Evolutionary conservation across 1,139 yeast genomes (phyloP).

Genomic region (Magnusiomyces magnusii): DNA sequence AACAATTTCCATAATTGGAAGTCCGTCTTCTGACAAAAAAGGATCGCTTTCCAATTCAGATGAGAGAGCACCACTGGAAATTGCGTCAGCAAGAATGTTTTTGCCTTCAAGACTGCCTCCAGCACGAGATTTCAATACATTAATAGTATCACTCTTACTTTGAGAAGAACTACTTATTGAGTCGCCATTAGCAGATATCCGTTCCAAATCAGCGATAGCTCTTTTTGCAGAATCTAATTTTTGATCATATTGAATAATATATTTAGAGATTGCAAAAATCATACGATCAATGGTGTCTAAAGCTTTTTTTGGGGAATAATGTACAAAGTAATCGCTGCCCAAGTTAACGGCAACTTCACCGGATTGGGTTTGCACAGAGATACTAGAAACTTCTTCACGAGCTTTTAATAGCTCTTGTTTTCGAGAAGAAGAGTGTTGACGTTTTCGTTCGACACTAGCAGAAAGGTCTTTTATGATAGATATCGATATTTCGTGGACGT

Average conservation of each 20-base stretch:
- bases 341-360: neutral
- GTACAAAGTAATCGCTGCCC: neutral
- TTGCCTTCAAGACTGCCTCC: neutral
- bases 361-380: neutral
- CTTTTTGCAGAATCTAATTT: slow-evolving; percentile 1
- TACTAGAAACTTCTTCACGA: neutral
- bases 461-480: neutral
- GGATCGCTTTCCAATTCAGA: slow-evolving; percentile 8
- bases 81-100: neutral
- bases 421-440: neutral
- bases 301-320: neutral
- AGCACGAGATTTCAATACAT: neutral
- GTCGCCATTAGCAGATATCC: neutral
- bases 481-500: slow-evolving; percentile 2
- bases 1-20: slow-evolving; percentile 71
- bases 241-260: neutral
- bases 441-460: neutral
- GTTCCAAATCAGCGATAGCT: neutral
- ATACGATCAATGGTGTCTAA: slow-evolving; percentile 1
- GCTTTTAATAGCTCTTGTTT: neutral
- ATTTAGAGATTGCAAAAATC: neutral
- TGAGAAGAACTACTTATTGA: neutral
- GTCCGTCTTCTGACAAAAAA: slow-evolving; percentile 37
- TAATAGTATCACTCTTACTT: neutral
- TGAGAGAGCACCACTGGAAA: neutral